Conservation (phyloP, 257 asterid genomes). For the Gentiana dahurica region DNA sequence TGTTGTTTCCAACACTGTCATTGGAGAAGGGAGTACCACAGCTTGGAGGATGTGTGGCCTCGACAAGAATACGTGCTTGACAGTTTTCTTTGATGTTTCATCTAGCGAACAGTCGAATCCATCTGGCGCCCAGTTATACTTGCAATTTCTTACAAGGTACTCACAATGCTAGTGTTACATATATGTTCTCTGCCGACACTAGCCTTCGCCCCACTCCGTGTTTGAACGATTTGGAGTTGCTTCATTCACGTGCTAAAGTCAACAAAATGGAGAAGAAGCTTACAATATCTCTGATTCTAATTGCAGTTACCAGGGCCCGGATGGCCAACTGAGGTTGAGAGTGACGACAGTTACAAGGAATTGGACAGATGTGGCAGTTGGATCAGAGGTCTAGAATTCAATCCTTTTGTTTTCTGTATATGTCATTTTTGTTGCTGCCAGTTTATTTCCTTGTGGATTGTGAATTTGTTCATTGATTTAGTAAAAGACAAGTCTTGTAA, state of each 20-base stretch:
- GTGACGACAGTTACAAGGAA: slow-evolving; percentile 79
- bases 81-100: slow-evolving; percentile 92
- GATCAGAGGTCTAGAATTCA: slow-evolving; percentile 51
- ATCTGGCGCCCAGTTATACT: slow-evolving; percentile 60
- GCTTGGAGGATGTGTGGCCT: slow-evolving; percentile 99
- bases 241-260: neutral
- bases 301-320: slow-evolving; percentile 78
- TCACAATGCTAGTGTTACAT: slow-evolving; percentile 1
- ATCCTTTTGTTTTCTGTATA: neutral
- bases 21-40: slow-evolving; percentile 93
- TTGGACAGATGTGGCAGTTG: slow-evolving; percentile 73
- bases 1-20: slow-evolving; percentile 68
- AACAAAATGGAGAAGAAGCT: neutral
- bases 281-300: slow-evolving; percentile 7
- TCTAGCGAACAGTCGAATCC: slow-evolving; percentile 90
- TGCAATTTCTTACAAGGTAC: slow-evolving; percentile 94
- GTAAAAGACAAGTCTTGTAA: too few relatives aligned
- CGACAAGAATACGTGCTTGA: slow-evolving; percentile 77
- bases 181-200: neutral
- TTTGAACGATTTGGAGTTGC: neutral
- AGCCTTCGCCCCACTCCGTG: neutral
- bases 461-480: too few relatives aligned
- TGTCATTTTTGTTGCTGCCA: too few relatives aligned
- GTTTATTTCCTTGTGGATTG: too few relatives aligned
- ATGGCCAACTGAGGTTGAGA: slow-evolving; percentile 66